Conservation (phyloP, 1,139 yeast species). For the Saccharomyces uvarum region DNA sequence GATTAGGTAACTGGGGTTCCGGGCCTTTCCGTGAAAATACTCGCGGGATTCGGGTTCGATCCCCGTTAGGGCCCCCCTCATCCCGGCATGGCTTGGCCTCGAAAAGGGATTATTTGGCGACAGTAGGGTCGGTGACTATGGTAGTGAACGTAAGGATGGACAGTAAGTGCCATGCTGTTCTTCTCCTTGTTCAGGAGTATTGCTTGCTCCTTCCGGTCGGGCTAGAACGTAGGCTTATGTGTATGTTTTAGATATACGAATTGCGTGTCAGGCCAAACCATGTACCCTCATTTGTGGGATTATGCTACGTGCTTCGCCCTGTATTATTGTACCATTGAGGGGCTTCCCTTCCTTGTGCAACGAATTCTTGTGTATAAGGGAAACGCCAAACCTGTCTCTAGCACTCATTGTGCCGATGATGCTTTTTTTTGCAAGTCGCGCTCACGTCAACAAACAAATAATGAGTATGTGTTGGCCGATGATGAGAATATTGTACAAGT, state of each 20-base stretch:
- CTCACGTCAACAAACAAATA: neutral
- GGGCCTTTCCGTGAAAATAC: neutral
- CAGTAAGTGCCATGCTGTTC: neutral
- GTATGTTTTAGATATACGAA: neutral
- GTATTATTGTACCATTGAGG: neutral
- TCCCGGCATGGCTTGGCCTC: neutral
- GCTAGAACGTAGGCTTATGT: neutral
- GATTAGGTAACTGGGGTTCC: conserved; percentile 1
- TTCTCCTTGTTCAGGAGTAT: neutral
- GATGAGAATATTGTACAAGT: neutral
- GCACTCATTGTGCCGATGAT: neutral
- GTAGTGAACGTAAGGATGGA: neutral
- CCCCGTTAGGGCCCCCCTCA: neutral
- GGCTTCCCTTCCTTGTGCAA: neutral
- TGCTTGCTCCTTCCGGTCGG: neutral
- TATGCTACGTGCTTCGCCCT: neutral
- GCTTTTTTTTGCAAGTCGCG: neutral
- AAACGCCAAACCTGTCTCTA: neutral
- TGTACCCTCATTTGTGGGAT: too few relatives aligned
- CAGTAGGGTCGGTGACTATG: neutral
- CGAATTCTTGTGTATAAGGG: neutral
- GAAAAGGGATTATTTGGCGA: neutral
- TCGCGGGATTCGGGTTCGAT: conserved; percentile 1
- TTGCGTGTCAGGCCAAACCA: neutral
- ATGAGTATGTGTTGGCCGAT: neutral